Conservation (phyloP, 192 early-diverging fungal species). For the Coemansia sp. region DNA sequence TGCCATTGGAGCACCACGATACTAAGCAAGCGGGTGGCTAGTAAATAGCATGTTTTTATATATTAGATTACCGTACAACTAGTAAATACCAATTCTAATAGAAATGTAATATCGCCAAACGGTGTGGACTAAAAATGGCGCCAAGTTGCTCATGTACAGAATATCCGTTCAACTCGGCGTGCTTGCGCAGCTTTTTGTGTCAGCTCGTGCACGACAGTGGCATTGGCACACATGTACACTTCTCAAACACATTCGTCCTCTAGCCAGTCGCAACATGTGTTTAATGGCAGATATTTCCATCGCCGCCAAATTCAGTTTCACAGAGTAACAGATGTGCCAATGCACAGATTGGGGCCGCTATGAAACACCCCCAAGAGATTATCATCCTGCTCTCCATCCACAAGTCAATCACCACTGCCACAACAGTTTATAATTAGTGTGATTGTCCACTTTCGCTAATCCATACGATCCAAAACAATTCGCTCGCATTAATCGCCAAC, state of each 20-base stretch:
- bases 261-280: too few species aligned
- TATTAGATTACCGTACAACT: background rate
- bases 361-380: background rate
- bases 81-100: background rate
- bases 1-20: background rate
- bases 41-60: background rate
- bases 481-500: background rate
- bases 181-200: conserved; percentile 54
- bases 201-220: conserved; percentile 59
- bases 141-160: conserved; percentile 77
- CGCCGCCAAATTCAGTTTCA: background rate
- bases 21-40: background rate
- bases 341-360: too few species aligned
- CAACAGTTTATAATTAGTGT: background rate
- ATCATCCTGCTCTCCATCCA: background rate
- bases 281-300: background rate
- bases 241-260: too few species aligned
- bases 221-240: conserved; percentile 47
- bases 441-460: background rate
- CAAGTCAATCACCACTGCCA: background rate
- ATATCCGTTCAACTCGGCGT: conserved; percentile 30
- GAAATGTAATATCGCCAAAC: conserved; percentile 55
- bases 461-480: background rate
- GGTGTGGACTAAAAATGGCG: conserved; percentile 60
- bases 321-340: background rate